These are phyloP conservation scores for Spatholobus suberectus DNA, from an alignment of 306 rosid genomes.

Conservation along the genomic window DNA sequence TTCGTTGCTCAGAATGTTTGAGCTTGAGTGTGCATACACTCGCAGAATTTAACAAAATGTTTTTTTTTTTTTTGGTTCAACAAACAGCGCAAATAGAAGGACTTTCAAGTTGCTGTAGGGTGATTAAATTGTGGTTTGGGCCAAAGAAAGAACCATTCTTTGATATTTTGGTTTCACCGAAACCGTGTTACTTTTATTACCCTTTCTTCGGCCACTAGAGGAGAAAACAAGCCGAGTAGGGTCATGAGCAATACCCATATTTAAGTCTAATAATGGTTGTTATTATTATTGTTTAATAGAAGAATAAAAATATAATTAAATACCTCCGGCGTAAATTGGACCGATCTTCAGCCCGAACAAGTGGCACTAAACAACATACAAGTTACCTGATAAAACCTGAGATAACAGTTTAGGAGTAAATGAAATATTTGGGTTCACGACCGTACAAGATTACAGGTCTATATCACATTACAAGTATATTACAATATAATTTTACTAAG, in stretches of 20 bases:
- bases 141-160: background rate
- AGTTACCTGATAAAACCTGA: background rate
- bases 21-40: constrained; percentile 18
- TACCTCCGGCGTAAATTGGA: background rate
- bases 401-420: constrained; percentile 23
- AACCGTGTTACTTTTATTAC: background rate
- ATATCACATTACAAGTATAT: constrained; percentile 62
- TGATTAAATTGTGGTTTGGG: background rate
- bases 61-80: constrained; percentile 4
- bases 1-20: constrained; percentile 24
- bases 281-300: background rate
- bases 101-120: background rate
- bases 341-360: background rate
- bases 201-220: background rate
- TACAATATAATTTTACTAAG: constrained; percentile 62
- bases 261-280: background rate
- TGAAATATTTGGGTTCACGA: constrained; percentile 34
- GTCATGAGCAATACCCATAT: background rate
- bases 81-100: constrained; percentile 17
- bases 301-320: background rate
- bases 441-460: constrained; percentile 48
- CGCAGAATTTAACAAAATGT: constrained; percentile 29
- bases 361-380: background rate
- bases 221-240: background rate
- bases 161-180: background rate